These are phyloP conservation scores for Medicago arabica DNA, from an alignment of 306 rosid species.

Conservation along the genomic window DNA sequence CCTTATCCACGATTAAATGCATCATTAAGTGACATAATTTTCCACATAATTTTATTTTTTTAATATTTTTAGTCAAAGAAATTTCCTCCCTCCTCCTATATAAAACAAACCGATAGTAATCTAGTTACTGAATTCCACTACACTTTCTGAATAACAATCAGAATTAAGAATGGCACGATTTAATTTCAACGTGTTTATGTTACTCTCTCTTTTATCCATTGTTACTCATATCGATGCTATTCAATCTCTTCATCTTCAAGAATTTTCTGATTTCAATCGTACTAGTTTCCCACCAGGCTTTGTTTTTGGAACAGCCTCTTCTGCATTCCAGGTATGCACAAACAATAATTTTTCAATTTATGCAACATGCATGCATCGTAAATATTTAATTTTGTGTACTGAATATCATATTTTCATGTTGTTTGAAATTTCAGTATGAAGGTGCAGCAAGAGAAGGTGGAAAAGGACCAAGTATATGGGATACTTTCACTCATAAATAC, in stretches of 20 bases:
- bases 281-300: neutral
- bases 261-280: neutral
- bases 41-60: too few relatives aligned
- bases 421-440: neutral
- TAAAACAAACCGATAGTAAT: neutral
- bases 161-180: neutral
- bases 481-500: constrained; percentile 13
- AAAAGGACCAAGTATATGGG: constrained; percentile 17
- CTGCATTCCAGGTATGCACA: neutral
- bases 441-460: constrained; percentile 25
- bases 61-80: neutral
- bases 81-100: neutral
- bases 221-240: neutral
- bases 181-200: neutral
- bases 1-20: too few relatives aligned
- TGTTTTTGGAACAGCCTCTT: constrained; percentile 24
- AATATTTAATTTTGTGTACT: too few relatives aligned
- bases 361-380: neutral
- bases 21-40: too few relatives aligned
- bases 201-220: neutral
- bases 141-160: neutral
- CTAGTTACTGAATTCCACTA: neutral
- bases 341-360: neutral
- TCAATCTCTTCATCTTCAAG: neutral
- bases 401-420: neutral